Evolutionary conservation across 2,329 filamentous ascomycete species (phyloP).

Genomic region (Xylaria sp.): DNA sequence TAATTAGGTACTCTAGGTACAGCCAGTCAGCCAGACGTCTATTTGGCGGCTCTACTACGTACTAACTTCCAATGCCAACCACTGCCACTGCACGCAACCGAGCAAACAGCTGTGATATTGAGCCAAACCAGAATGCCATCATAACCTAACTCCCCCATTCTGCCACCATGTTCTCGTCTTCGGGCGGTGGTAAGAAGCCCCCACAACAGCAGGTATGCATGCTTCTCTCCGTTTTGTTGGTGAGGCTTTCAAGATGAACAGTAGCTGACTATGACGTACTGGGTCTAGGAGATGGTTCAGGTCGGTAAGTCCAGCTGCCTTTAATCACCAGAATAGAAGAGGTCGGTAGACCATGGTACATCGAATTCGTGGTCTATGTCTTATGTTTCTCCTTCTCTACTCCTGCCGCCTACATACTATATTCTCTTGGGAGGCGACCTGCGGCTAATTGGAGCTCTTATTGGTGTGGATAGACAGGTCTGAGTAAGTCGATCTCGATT

Average conservation of each 20-base stretch:
- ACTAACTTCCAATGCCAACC: slow-evolving; percentile 11
- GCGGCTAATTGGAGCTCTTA: slow-evolving; percentile 25
- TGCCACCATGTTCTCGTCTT: slow-evolving; percentile 72
- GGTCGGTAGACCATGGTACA: slow-evolving; percentile 34
- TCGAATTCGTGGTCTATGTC: neutral
- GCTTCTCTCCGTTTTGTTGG: slow-evolving; percentile 43
- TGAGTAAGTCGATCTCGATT: slow-evolving; percentile 63
- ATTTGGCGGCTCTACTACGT: slow-evolving; percentile 7
- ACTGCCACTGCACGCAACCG: slow-evolving; percentile 1
- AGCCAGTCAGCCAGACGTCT: slow-evolving; percentile 1
- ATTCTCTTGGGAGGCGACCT: neutral
- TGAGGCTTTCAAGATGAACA: slow-evolving; percentile 11
- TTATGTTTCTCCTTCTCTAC: neutral
- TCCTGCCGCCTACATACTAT: neutral
- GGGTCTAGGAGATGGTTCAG: slow-evolving; percentile 90
- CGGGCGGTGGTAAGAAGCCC: slow-evolving; percentile 75
- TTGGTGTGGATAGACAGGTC: slow-evolving; percentile 63
- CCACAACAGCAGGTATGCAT: slow-evolving; percentile 75
- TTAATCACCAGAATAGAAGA: slow-evolving; percentile 11
- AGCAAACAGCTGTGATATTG: slow-evolving; percentile 20
- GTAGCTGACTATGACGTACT: slow-evolving; percentile 59
- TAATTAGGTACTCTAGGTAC: no score
- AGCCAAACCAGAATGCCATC: slow-evolving; percentile 45
- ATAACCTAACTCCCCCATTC: slow-evolving; percentile 42
- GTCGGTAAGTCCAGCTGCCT: slow-evolving; percentile 75